Base-by-base conservation (phyloP, 306 rosid species). In the Rubus parviflorus region DNA sequence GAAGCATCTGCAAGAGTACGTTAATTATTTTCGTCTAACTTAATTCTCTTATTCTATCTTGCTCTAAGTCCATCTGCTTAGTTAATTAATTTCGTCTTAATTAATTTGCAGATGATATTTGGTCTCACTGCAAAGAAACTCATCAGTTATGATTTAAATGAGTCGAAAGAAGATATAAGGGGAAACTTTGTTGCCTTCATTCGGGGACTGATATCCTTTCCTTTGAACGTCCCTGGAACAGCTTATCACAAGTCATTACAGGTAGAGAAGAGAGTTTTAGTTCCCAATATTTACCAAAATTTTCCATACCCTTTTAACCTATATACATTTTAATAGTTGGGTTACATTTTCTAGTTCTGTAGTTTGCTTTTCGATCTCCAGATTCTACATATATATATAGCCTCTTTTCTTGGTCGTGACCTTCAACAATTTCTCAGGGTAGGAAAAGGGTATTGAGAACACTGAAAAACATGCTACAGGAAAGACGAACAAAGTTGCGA, bases 81-180 rank as follows among this genome's bases (percentile, higher is more conserved):
- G 30, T 25, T 25, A 25, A 25, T 25, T 25, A 25, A 22, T 75
- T 80, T 82, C 61, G 46, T 84, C 30, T 74, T 57, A 3, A 5
- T 74, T 57, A 3, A 5, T 61, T 25, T 81, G 80, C 91, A 95
- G 98, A 92, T 95, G 98, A 89, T 92, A 81, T 95, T 95, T 81
- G 95, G 88, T 85, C 83, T 95, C 81, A 89, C 97, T 12, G 97
- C 98, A 0, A 89, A 95, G 77, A 95, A 92, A 76, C 90, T 95
- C 61, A 89, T 95, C 51, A 90, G 97, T 80, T 87, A 95, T 81
- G 97, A 95, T 70, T 81, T 91, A 5, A 66, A 78, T 57, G 81
- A 82, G 43, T 88, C 97, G 3, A 75, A 86, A 0, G 97, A 89
- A 79, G 89, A 90, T 73, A 81, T 95, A 57, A 87, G 92, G 85